Percentiles rank a stretch among this genome's conserved stretches.
These are phyloP conservation scores for Cadophora sp. DNA, from an alignment of 2,329 filamentous ascomycete species.

Conservation along the genomic window DNA sequence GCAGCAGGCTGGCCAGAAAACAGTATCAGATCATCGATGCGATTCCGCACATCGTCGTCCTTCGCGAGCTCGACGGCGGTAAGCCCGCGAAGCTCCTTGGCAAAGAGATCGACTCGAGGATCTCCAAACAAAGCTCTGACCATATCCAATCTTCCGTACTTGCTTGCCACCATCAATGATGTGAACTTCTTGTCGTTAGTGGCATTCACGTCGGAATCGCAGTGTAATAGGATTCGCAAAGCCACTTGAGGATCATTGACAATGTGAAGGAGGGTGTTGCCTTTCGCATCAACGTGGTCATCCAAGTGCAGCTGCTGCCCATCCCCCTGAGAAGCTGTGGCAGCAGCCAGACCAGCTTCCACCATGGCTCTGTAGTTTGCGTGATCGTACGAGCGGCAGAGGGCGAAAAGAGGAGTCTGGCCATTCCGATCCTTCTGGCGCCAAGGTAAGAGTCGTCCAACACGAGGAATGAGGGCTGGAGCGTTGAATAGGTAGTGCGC, in stretches of 20 bases:
- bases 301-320: slow-evolving; percentile 84
- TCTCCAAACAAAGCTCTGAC: slow-evolving; percentile 89
- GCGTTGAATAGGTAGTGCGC: slow-evolving; percentile 98
- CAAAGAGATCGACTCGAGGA: slow-evolving; percentile 81
- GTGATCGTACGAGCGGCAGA: slow-evolving; percentile 96
- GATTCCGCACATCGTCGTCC: slow-evolving; percentile 95
- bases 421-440: slow-evolving; percentile 92
- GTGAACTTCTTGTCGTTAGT: slow-evolving; percentile 96
- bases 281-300: slow-evolving; percentile 90
- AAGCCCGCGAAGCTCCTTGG: slow-evolving; percentile 84
- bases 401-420: slow-evolving; percentile 94
- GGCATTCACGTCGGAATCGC: slow-evolving; percentile 95
- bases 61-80: slow-evolving; percentile 97
- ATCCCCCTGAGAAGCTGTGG: slow-evolving; percentile 77
- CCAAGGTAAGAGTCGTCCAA: slow-evolving; percentile 86
- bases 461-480: slow-evolving; percentile 76
- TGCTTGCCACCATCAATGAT: slow-evolving; percentile 96
- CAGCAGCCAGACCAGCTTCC: slow-evolving; percentile 76
- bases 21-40: slow-evolving; percentile 91
- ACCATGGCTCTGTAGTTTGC: slow-evolving; percentile 88
- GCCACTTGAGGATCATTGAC: slow-evolving; percentile 85
- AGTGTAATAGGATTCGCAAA: slow-evolving; percentile 75
- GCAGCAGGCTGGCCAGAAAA: slow-evolving; percentile 75
- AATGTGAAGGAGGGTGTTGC: slow-evolving; percentile 95
- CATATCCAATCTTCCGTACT: slow-evolving; percentile 94